These are phyloP conservation scores for Castanopsis chinensis DNA, from an alignment of 306 rosid species.

Conservation along the genomic window DNA sequence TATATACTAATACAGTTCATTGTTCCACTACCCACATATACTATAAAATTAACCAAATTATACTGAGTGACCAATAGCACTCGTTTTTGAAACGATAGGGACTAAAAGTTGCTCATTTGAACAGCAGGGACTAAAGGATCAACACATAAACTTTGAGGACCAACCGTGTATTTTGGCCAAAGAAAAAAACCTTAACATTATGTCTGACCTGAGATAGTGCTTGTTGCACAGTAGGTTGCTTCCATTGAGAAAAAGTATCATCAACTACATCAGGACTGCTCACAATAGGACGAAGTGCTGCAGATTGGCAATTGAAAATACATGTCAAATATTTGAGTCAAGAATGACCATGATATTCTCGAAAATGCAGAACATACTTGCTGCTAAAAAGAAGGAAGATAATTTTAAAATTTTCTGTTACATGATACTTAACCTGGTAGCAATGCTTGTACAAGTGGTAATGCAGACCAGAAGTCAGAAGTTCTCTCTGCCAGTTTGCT, in stretches of 20 bases:
- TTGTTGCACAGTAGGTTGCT: conserved; percentile 77
- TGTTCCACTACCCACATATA: no score
- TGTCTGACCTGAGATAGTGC: conserved; percentile 78
- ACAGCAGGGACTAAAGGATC: no score
- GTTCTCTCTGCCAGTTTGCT: conserved; percentile 75
- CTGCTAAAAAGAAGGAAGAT: not conserved
- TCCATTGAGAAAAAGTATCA: conserved; percentile 79
- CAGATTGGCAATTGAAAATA: conserved; percentile 20
- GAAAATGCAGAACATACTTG: not conserved
- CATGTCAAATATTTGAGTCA: conserved; percentile 11
- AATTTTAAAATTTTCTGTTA: not conserved
- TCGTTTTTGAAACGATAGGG: no score
- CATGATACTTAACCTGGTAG: conserved; percentile 72
- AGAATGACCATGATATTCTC: not conserved
- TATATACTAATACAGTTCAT: no score
- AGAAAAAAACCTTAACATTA: not conserved
- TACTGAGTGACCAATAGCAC: no score
- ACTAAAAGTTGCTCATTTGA: no score
- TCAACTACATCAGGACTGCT: conserved; percentile 63
- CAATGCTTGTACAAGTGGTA: conserved; percentile 86
- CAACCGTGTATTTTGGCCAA: no score
- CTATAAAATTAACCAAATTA: no score
- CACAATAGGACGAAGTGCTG: conserved; percentile 83
- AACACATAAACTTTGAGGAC: no score
- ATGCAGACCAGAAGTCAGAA: conserved; percentile 71